A percentile compares a stretch with the other conserved stretches of the same genome.
phyloP scores from a whole-genome alignment of 768 basidiomycete genomes.

The Mycena vulgaris region DNA sequence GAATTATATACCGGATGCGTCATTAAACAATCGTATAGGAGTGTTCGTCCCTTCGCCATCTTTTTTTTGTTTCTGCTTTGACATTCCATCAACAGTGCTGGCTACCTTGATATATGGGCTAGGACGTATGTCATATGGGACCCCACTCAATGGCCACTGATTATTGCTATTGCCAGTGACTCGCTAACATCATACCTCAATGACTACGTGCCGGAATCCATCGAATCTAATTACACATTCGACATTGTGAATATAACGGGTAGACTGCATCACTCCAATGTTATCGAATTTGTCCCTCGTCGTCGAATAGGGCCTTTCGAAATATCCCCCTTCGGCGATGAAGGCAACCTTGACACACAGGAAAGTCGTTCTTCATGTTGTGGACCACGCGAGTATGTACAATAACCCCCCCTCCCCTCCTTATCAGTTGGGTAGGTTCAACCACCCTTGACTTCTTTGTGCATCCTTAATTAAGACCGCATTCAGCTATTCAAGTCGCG shows the following conservation, averaged over 20 bases:
- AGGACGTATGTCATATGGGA: slow-evolving; percentile 6
- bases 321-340: not conserved
- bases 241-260: slow-evolving; percentile 57
- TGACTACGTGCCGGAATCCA: slow-evolving; percentile 47
- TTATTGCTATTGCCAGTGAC: slow-evolving; percentile 40
- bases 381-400: no score
- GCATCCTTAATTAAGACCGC: slow-evolving; percentile 33
- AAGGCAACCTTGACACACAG: slow-evolving; percentile 62
- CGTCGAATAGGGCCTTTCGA: slow-evolving; percentile 34
- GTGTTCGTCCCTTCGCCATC: slow-evolving; percentile 39
- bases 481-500: slow-evolving; percentile 56
- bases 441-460: slow-evolving; percentile 56
- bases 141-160: slow-evolving; percentile 31
- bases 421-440: slow-evolving; percentile 59
- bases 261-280: not conserved
- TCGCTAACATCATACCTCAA: slow-evolving; percentile 53
- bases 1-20: slow-evolving; percentile 48
- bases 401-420: no score
- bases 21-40: slow-evolving; percentile 52
- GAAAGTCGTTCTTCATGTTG: no score
- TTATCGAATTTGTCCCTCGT: no score
- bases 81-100: slow-evolving; percentile 27
- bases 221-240: slow-evolving; percentile 54
- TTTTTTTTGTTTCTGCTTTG: not conserved
- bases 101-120: slow-evolving; percentile 54